Base-by-base conservation (phyloP, 2,329 filamentous ascomycete species). In the Xylariaceae sp. region DNA sequence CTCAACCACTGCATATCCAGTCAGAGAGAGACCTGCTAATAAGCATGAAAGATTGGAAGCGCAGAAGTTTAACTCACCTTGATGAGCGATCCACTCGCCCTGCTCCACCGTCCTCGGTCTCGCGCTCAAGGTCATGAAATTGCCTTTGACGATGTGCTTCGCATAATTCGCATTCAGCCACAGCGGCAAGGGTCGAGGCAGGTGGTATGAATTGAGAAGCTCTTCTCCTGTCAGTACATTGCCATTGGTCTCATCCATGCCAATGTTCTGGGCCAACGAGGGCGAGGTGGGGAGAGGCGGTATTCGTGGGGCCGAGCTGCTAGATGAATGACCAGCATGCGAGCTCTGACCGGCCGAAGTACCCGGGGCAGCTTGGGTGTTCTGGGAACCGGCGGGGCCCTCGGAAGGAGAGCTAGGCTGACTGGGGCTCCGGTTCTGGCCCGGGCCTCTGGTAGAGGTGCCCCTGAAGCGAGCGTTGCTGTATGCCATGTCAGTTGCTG, bases 11-110 rank as follows among this genome's bases (percentile, higher is more conserved):
- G 52, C 35, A 44, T 9, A 34, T 8, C n/a, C n/a, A n/a, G n/a
- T n/a, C n/a, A n/a, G 11, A 13, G 28, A 58, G 46, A 60, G 47
- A 26, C 14, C 14, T n/a, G n/a, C n/a, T n/a, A n/a, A n/a, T n/a
- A 34, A 4, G 9, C 11, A 13, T 28, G 7, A 3, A 23, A 9
- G 5, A 16, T 21, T 29, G 23, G 5, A 7, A 13, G n/a, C n/a
- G 5, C 13, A 9, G 18, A 29, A 21, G 7, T 5, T 6, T 31
- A 34, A 55, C 67, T 59, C 73, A 94, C 90, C 82, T 73, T 96
- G 90, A 63, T 96, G 88, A 47, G 89, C 89, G 53, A 96, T 76
- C 90, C 90, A 97, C 65, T 97, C 90, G 50, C 88, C 90, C 59
- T 88, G 81, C 57, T 96, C 90, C 31, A 96, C 86, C 40, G 92